Conservation (phyloP, 202 grass and related monocot species). For the Digitaria exilis region DNA sequence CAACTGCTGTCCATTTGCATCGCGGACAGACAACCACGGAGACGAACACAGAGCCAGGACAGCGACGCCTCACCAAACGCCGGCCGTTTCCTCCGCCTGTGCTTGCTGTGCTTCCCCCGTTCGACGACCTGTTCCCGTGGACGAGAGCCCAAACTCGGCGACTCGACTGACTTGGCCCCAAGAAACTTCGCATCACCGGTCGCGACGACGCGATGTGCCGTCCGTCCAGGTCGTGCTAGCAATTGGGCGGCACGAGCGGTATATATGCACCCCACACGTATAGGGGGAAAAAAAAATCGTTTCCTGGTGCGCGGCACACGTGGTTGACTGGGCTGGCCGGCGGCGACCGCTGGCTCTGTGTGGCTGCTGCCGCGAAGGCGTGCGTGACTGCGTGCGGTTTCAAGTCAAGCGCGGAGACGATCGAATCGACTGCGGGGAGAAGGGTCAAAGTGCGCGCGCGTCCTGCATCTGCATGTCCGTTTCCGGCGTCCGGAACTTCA, state of each 20-base stretch:
- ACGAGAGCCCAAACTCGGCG: too few species aligned
- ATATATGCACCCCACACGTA: background rate
- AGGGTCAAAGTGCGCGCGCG: background rate
- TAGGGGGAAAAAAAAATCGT: too few species aligned
- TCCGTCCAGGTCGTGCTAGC: background rate
- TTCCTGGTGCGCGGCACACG: background rate
- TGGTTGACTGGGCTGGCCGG: conserved; percentile 24
- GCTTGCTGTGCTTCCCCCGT: background rate
- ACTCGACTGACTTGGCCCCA: background rate
- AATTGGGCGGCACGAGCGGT: background rate
- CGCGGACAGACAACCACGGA: background rate
- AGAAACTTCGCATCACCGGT: background rate
- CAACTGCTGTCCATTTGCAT: too few species aligned
- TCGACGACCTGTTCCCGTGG: background rate
- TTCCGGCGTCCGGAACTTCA: too few species aligned
- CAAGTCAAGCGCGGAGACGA: background rate
- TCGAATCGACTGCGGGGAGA: too few species aligned
- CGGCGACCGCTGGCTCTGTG: background rate
- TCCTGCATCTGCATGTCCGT: too few species aligned
- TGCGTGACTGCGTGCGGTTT: background rate
- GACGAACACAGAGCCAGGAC: background rate
- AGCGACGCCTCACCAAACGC: conserved; percentile 8
- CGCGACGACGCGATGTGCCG: background rate
- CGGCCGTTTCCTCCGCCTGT: background rate
- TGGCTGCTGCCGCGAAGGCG: background rate